phyloP scores from a whole-genome alignment of 345 rosid species.

The Arabis hirsuta region DNA sequence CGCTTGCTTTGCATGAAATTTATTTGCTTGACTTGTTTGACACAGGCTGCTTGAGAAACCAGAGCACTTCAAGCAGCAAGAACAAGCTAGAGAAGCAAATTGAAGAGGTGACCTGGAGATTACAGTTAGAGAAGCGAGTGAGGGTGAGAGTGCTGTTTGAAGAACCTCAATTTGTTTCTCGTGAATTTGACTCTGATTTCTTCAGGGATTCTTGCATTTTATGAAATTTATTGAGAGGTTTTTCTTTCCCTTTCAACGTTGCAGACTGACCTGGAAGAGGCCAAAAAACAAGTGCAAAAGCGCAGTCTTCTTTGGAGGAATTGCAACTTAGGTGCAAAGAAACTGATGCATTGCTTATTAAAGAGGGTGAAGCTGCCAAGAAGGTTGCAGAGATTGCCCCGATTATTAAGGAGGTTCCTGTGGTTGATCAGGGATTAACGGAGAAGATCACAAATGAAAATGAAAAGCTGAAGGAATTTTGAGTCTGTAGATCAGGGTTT shows the following conservation, averaged over 20 bases:
- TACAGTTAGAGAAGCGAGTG: slow-evolving; percentile 95
- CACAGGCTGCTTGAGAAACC: slow-evolving; percentile 95
- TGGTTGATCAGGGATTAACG: slow-evolving; percentile 69
- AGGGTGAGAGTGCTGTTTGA: slow-evolving; percentile 62
- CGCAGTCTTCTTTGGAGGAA: slow-evolving; percentile 82
- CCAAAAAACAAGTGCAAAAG: slow-evolving; percentile 88
- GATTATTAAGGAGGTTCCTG: slow-evolving; percentile 84
- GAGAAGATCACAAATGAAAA: slow-evolving; percentile 89
- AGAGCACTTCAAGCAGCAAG: slow-evolving; percentile 99
- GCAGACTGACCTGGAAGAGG: slow-evolving; percentile 93
- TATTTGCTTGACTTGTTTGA: slow-evolving; percentile 15
- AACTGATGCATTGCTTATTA: slow-evolving; percentile 72
- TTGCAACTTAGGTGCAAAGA: slow-evolving; percentile 77
- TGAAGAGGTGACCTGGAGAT: slow-evolving; percentile 98
- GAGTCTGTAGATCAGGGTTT: too few species aligned
- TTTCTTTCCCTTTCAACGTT: slow-evolving; percentile 32
- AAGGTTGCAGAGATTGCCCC: slow-evolving; percentile 70
- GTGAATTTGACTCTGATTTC: background rate
- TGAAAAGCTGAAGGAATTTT: slow-evolving; percentile 95
- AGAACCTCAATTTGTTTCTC: slow-evolving; percentile 21
- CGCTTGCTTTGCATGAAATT: slow-evolving; percentile 9
- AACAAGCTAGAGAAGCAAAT: slow-evolving; percentile 98
- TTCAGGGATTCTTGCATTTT: slow-evolving; percentile 14
- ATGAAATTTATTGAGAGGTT: background rate
- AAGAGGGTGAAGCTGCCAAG: slow-evolving; percentile 80